A percentile compares a stretch with the other conserved stretches of the same genome.
Evolutionary conservation across 2,329 filamentous ascomycete species (phyloP).

Genomic region (Botrytis elliptica): DNA sequence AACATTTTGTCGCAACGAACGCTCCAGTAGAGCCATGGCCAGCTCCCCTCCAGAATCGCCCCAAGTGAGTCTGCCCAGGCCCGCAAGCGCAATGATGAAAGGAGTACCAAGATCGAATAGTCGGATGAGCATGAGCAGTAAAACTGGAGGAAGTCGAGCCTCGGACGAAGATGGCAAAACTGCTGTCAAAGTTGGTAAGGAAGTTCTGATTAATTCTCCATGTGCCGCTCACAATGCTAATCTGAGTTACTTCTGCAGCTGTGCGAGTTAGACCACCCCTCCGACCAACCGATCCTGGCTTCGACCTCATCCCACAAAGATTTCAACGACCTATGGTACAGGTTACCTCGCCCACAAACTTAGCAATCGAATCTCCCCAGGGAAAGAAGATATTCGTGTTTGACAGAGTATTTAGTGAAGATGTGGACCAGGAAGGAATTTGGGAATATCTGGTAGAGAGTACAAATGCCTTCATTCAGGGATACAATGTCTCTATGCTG

Average conservation of each 20-base stretch:
- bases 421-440: conserved; percentile 80
- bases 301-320: conserved; percentile 89
- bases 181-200: conserved; percentile 94
- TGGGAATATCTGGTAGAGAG: conserved; percentile 95
- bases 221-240: conserved; percentile 14
- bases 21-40: conserved; percentile 52
- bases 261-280: conserved; percentile 90
- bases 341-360: conserved; percentile 77
- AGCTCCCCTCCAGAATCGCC: conserved; percentile 70
- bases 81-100: conserved; percentile 78
- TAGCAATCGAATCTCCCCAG: conserved; percentile 87
- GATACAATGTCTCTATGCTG: conserved; percentile 96
- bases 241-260: conserved; percentile 52
- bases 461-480: conserved; percentile 84
- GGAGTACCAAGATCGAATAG: conserved; percentile 71
- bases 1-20: conserved; percentile 39
- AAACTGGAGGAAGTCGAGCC: conserved; percentile 73
- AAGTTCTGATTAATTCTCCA: neutral
- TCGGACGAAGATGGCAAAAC: conserved; percentile 90
- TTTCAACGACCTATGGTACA: conserved; percentile 94
- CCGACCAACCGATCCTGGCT: conserved; percentile 81
- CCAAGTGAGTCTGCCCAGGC: conserved; percentile 58
- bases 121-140: conserved; percentile 81
- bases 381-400: conserved; percentile 96
- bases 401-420: conserved; percentile 86